phyloP scores from a whole-genome alignment of 2,329 filamentous ascomycete species.

The Thermoascus crustaceus region DNA sequence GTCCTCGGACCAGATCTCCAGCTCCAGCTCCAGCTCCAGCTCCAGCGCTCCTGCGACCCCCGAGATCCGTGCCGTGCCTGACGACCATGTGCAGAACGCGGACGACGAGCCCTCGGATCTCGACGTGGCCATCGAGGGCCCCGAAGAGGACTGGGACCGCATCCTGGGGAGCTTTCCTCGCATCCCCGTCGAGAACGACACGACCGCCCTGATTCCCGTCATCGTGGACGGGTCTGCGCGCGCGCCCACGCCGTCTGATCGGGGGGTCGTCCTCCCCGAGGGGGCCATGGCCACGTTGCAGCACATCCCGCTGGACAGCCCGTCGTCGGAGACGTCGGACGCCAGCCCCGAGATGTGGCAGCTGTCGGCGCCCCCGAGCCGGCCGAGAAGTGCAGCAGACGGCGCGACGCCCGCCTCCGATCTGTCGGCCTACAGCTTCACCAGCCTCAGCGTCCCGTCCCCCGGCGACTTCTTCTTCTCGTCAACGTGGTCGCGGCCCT shows the following conservation, averaged over 20 bases:
- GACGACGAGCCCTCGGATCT: conserved; percentile 21
- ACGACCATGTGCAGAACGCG: conserved; percentile 28
- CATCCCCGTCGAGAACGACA: conserved; percentile 23
- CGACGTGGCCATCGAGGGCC: conserved; percentile 32
- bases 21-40: conserved; percentile 67
- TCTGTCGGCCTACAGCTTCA: conserved; percentile 61
- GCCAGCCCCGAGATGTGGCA: conserved; percentile 57
- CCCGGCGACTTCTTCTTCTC: conserved; percentile 88
- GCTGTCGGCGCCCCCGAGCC: conserved; percentile 45
- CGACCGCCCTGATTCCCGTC: conserved; percentile 14
- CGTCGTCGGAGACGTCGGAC: conserved; percentile 33
- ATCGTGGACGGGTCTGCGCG: conserved; percentile 13
- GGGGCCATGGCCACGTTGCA: conserved; percentile 74
- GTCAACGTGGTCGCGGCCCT: conserved; percentile 68
- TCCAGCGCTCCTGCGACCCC: conserved; percentile 82
- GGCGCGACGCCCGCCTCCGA: conserved; percentile 45
- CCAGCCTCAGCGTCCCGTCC: conserved; percentile 78
- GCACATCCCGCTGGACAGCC: conserved; percentile 53
- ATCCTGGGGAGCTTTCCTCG: conserved; percentile 34
- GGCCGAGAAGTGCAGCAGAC: conserved; percentile 31
- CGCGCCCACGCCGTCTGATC: conserved; percentile 24
- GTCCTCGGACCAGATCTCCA: conserved; percentile 77
- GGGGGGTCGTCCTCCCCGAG: conserved; percentile 65
- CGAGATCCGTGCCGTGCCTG: conserved; percentile 52
- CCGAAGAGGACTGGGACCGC: conserved; percentile 52